Percentiles rank a stretch among this genome's conserved stretches.
Conservation (phyloP, 768 basidiomycete species). For the Rhizopogon vinicolor region DNA sequence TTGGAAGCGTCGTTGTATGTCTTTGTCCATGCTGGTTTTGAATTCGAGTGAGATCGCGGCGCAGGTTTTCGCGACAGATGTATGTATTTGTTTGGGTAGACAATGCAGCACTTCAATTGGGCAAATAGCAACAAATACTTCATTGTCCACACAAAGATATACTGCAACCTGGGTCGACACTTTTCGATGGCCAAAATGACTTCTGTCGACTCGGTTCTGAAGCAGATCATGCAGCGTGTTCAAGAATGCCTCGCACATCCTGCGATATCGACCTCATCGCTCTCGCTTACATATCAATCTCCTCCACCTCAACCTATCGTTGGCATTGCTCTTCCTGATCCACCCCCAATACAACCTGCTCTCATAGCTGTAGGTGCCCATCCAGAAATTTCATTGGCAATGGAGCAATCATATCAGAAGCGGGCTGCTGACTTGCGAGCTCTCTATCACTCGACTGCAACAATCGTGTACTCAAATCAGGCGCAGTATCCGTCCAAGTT, state of each 20-base stretch:
- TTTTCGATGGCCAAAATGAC: not conserved
- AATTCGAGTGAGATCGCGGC: not conserved
- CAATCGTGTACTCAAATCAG: not conserved
- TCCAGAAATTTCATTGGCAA: not conserved
- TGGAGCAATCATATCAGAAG: constrained; percentile 2
- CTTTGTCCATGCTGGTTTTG: not conserved
- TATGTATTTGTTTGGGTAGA: not conserved
- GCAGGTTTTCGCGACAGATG: too few relatives aligned
- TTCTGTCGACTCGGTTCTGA: not conserved
- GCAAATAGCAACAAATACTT: not conserved
- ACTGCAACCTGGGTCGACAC: not conserved
- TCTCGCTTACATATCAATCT: not conserved
- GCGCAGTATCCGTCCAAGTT: not conserved
- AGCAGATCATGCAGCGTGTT: too few relatives aligned
- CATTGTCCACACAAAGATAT: not conserved
- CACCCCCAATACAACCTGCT: not conserved
- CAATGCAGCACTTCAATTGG: constrained; percentile 7
- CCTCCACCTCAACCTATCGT: not conserved
- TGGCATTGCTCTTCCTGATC: constrained; percentile 1
- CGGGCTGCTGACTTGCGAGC: constrained; percentile 4
- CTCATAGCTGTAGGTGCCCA: not conserved
- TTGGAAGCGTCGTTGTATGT: not conserved
- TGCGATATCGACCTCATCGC: not conserved
- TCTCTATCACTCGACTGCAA: rapidly evolving
- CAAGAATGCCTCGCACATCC: too few relatives aligned